Conservation (phyloP, 2,329 filamentous ascomycete genomes). For the Pseudogymnoascus sp. region DNA sequence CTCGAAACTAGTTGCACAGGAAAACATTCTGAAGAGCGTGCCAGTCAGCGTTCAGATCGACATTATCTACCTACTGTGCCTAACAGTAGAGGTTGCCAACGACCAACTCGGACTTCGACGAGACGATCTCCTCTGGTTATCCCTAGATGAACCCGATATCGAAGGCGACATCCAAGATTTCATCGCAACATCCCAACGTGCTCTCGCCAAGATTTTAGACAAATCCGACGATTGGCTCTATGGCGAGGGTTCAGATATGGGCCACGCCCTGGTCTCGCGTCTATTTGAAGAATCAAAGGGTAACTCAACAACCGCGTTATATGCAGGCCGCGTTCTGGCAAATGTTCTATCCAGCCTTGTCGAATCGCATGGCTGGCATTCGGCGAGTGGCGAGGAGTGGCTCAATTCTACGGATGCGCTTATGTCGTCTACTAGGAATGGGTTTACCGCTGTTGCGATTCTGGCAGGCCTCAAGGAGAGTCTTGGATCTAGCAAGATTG, state of each 20-base stretch:
- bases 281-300: slow-evolving; percentile 36
- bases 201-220: slow-evolving; percentile 16
- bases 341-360: slow-evolving; percentile 40
- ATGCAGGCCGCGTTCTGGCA: slow-evolving; percentile 44
- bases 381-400: slow-evolving; percentile 38
- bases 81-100: slow-evolving; percentile 42
- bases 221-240: slow-evolving; percentile 39
- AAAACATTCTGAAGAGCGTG: slow-evolving; percentile 32
- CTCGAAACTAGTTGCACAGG: slow-evolving; percentile 43
- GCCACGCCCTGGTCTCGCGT: slow-evolving; percentile 36
- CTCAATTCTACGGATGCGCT: slow-evolving; percentile 38
- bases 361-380: slow-evolving; percentile 38
- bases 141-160: slow-evolving; percentile 30
- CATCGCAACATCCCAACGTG: slow-evolving; percentile 10
- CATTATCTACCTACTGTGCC: slow-evolving; percentile 41
- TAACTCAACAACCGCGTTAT: slow-evolving; percentile 38
- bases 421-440: slow-evolving; percentile 38
- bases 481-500: slow-evolving; percentile 37
- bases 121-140: slow-evolving; percentile 39
- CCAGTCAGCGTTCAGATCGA: slow-evolving; percentile 38
- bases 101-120: slow-evolving; percentile 42
- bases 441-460: slow-evolving; percentile 41
- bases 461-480: slow-evolving; percentile 44
- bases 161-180: slow-evolving; percentile 17
- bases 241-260: slow-evolving; percentile 28